Percentiles rank a stretch among this genome's conserved stretches.
phyloP scores from a whole-genome alignment of 306 rosid genomes.

The Senna tora region DNA sequence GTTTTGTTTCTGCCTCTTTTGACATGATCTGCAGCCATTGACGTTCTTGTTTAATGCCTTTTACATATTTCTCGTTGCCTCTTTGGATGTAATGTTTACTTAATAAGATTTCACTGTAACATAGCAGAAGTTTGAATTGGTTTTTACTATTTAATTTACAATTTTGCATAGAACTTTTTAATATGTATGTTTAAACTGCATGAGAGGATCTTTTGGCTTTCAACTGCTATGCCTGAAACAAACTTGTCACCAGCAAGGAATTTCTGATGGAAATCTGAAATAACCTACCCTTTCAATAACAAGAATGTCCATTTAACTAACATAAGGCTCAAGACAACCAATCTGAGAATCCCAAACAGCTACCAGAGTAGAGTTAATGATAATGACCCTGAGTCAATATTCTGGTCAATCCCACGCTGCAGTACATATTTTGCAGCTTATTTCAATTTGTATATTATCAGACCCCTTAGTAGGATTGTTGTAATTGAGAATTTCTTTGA shows the following conservation, averaged over 20 bases:
- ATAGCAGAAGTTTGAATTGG: neutral
- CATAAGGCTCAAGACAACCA: neutral
- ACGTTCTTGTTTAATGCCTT: slow-evolving; percentile 29
- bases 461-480: slow-evolving; percentile 10
- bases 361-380: neutral
- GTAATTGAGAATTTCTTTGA: neutral
- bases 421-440: slow-evolving; percentile 14
- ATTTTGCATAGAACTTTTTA: neutral
- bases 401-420: slow-evolving; percentile 4
- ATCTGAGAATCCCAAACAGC: neutral
- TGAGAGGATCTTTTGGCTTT: neutral
- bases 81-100: slow-evolving; percentile 23
- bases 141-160: neutral
- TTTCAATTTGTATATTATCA: slow-evolving; percentile 16
- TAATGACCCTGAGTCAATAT: neutral
- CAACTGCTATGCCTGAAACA: slow-evolving; percentile 3
- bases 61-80: slow-evolving; percentile 18
- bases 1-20: slow-evolving; percentile 54
- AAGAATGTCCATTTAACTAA: neutral
- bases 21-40: slow-evolving; percentile 31
- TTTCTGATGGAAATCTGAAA: neutral
- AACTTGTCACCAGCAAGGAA: neutral
- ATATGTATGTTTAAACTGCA: slow-evolving; percentile 17
- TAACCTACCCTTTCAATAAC: neutral
- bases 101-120: neutral